Evolutionary conservation across 2,329 filamentous ascomycete species (phyloP), one percentile per base, ranked within the genome.

Genomic region (Seiridium cupressi): DNA sequence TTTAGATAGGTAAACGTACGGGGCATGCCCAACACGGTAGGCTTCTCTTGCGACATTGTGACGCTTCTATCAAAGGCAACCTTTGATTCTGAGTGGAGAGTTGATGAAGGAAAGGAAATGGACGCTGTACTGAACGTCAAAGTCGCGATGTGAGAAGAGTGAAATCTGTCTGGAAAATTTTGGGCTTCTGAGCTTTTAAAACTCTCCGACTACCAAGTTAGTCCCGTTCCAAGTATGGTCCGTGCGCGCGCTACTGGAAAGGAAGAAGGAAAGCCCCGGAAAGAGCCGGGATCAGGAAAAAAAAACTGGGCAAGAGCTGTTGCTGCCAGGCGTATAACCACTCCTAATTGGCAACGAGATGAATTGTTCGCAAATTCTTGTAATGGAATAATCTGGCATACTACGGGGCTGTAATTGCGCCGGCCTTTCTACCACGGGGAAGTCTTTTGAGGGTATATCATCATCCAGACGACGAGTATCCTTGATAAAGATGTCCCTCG

Each of bases 11-110:
- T 86, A 76, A 44, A 55, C 51, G 51, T 55, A 55, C 51, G 53
- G 26, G 84, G 84, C 84, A 89, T 88, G 84, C 86, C 86, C 82
- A 88, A 72, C 72, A 89, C 80, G 76, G 79, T 84, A 68, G 81
- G 77, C 72, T 84, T 78, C 66, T 84, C 77, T 70, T 73, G 67
- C 76, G 83, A 79, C 84, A 86, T 87, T 72, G 75, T 84, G 78
- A 73, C 74, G 72, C 72, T 70, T 74, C 74, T 74, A 74, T 78
- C 74, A 76, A 76, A 76, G 71, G 75, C 74, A 68, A 75, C 68
- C 71, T 69, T 69, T 71, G 73, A 84, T 83, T 76, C 76, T 81
- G 84, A 87, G 84, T 80, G 84, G 84, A 86, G 84, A 86, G 55
- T 51, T 55, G 54, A 57, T 57, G 53, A 57, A 58, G 73, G 75